phyloP scores from a whole-genome alignment of 2,329 filamentous ascomycete species.

The Aspergillus novofumigatus region DNA sequence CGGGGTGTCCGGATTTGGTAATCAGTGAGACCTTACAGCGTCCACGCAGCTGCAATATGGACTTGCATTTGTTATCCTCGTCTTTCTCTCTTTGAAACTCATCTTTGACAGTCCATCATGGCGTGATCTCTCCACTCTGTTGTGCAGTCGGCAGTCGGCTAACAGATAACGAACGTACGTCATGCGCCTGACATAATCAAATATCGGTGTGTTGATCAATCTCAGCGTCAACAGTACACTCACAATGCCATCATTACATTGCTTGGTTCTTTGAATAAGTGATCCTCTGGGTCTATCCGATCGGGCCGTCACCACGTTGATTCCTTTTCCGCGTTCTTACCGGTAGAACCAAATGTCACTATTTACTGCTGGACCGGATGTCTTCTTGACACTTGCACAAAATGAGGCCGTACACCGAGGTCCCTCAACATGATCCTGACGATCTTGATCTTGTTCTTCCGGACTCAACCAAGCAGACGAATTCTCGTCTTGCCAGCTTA shows the following conservation, averaged over 20 bases:
- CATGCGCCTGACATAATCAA: constrained; percentile 1
- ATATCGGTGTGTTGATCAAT: background rate
- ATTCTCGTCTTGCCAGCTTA: constrained; percentile 32
- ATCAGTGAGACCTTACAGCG: background rate
- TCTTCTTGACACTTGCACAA: background rate
- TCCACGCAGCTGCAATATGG: background rate
- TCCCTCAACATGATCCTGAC: constrained; percentile 12
- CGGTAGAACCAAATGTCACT: background rate
- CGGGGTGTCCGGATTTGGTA: background rate
- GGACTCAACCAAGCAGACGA: background rate
- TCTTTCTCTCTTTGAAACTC: background rate
- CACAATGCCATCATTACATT: background rate
- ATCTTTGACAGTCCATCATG: background rate
- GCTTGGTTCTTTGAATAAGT: background rate
- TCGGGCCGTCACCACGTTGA: background rate
- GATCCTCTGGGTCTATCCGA: background rate
- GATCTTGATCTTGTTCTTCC: background rate
- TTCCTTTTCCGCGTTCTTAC: too few relatives aligned
- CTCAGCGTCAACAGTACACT: background rate
- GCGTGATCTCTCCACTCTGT: background rate
- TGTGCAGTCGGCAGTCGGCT: constrained; percentile 11
- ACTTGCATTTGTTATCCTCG: background rate
- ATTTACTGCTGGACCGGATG: too few relatives aligned
- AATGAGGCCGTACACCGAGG: constrained; percentile 14
- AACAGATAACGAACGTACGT: constrained; percentile 3